These are phyloP conservation scores for Prunus dulcis DNA, from an alignment of 306 rosid genomes.

Conservation along the genomic window DNA sequence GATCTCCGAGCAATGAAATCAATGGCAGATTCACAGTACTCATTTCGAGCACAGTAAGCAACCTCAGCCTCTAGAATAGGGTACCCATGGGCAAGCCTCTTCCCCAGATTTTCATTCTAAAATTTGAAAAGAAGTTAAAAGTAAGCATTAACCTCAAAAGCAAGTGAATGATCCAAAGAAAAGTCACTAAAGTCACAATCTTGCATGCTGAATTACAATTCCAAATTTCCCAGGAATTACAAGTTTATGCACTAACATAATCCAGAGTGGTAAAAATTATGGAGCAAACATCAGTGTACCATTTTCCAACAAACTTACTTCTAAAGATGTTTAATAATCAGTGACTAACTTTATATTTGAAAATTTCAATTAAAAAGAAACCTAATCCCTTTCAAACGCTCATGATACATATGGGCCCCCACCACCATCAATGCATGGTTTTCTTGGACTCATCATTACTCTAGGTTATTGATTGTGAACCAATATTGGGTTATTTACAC, in stretches of 20 bases:
- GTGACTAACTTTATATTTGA: background rate
- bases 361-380: too few relatives aligned
- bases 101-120: conserved; percentile 83
- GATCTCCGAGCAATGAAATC: conserved; percentile 96
- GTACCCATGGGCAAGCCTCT: conserved; percentile 94
- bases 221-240: background rate
- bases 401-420: background rate
- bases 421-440: background rate
- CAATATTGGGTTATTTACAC: background rate
- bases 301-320: background rate
- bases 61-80: conserved; percentile 98
- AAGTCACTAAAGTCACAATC: too few relatives aligned
- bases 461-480: background rate
- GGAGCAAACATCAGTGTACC: background rate
- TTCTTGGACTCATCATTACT: background rate
- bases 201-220: background rate
- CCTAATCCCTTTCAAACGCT: background rate
- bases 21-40: conserved; percentile 90
- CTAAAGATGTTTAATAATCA: background rate
- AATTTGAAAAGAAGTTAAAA: conserved; percentile 14
- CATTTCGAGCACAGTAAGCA: conserved; percentile 95
- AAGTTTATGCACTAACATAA: background rate
- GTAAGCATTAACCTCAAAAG: conserved; percentile 1
- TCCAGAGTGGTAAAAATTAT: background rate
- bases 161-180: background rate